A percentile compares a stretch with the other conserved stretches of the same genome.
These are phyloP conservation scores for Ophiostoma fasciatum DNA, from an alignment of 2,329 filamentous ascomycete genomes.

Conservation along the genomic window DNA sequence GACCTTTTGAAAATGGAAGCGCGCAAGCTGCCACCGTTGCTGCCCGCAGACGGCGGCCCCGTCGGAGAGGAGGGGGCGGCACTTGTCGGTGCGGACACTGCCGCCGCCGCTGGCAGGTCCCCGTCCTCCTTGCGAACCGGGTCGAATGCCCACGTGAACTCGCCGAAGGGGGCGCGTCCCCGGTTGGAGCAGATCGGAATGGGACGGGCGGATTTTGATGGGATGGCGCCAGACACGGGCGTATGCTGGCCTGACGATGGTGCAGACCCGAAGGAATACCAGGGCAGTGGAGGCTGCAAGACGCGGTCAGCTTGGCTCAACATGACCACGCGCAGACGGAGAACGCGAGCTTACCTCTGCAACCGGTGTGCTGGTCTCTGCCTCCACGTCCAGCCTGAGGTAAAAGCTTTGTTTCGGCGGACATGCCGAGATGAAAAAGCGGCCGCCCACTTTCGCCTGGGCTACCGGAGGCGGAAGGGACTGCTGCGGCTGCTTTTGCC, in stretches of 20 bases:
- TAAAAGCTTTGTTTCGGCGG: slow-evolving; percentile 1
- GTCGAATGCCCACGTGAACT: slow-evolving; percentile 6
- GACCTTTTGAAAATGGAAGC: slow-evolving; percentile 10
- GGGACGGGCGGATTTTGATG: not conserved
- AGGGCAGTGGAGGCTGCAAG: not conserved
- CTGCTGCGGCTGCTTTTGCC: slow-evolving; percentile 1
- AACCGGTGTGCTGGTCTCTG: too few species aligned
- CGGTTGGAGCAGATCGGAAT: slow-evolving; percentile 8
- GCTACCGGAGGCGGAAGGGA: not conserved
- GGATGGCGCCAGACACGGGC: not conserved
- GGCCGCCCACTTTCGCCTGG: not conserved
- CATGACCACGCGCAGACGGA: too few species aligned
- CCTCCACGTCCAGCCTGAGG: slow-evolving; percentile 6
- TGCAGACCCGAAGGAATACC: not conserved
- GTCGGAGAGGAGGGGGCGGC: not conserved
- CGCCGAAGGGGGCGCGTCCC: slow-evolving; percentile 7
- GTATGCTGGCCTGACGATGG: not conserved
- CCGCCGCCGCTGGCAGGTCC: not conserved
- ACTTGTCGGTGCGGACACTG: not conserved
- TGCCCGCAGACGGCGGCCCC: not conserved
- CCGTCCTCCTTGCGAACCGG: slow-evolving; percentile 4
- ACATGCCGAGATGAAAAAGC: slow-evolving; percentile 2
- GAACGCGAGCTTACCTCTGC: too few species aligned
- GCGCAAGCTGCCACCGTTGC: slow-evolving; percentile 8
- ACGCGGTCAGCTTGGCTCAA: not conserved